Base-by-base conservation (phyloP, 441 rosid genomes). In the Syzygium malaccense region DNA sequence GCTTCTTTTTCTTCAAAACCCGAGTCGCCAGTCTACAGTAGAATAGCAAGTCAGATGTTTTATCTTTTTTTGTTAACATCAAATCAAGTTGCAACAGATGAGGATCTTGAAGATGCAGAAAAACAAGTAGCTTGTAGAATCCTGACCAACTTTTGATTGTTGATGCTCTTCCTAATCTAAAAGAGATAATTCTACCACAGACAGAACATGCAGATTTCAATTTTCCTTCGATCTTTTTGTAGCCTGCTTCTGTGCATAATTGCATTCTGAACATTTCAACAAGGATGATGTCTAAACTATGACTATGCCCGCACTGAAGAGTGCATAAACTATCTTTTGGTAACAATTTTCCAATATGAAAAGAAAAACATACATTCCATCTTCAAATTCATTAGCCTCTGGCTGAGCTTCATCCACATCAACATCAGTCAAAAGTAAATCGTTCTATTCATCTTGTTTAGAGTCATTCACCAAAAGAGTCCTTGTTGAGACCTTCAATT, bases 1-100 rank as follows among this genome's bases (percentile, higher is more conserved):
- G 93, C 92, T 95, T 96, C 92, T 94, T 98, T 92, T 94, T 95
- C 95, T 96, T 97, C 88, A 90, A 88, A 87, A 96, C 90, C 28
- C 96, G 93, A 84, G 96, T 95, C 66, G 93, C 94, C 51, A 92
- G 94, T 91, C 99, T 97, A 88, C 88, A 90, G 48, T 58, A 91
- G 88, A 85, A 86, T 37, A 37, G 78, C 54, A 55, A 57, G 26
- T 19, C 54, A 83, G 8, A 55, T 14, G 14, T 25, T 7, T 30
- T 26, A 25, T 80, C 64, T 13, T 62, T 60, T 37, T 87, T 51
- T 17, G 10, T 79, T 26, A 87, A 68, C 37, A 25, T 55, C 25
- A 41, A 25, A 68, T 85, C 60, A 53, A 71, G 85, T 41, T 71
- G 80, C 80, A 71, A 71, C 28, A 71, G 48, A 68, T 33, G 48